These are phyloP conservation scores for Echinosophora koreensis DNA, from an alignment of 306 rosid species.

Conservation along the genomic window DNA sequence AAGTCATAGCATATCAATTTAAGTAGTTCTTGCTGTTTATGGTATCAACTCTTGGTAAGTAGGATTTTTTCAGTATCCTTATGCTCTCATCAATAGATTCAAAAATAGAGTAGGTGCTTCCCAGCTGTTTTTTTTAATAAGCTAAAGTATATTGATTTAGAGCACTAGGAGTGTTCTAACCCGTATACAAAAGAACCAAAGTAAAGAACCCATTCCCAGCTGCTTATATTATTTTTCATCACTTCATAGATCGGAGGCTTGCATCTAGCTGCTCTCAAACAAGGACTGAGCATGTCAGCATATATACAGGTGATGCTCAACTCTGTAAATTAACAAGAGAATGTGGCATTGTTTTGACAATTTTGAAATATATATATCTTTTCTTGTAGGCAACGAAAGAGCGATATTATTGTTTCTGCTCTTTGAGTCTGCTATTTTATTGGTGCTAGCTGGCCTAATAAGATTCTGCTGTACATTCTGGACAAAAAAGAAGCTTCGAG, in stretches of 20 bases:
- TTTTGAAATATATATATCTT: neutral
- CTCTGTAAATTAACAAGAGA: neutral
- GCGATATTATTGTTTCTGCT: slow-evolving; percentile 63
- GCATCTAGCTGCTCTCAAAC: slow-evolving; percentile 65
- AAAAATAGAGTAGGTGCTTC: too few relatives aligned
- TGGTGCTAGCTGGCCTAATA: slow-evolving; percentile 49
- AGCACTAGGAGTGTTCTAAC: too few relatives aligned
- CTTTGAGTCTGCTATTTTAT: slow-evolving; percentile 51
- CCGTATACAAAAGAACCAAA: too few relatives aligned
- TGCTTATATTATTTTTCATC: neutral
- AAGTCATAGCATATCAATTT: neutral
- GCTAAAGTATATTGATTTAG: too few relatives aligned
- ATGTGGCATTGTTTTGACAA: neutral
- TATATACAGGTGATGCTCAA: slow-evolving; percentile 60
- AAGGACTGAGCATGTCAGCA: slow-evolving; percentile 53
- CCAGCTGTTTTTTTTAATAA: too few relatives aligned
- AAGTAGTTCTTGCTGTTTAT: neutral
- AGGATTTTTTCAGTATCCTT: neutral
- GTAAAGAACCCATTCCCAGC: too few relatives aligned
- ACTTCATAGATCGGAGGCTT: slow-evolving; percentile 54
- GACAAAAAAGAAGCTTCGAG: slow-evolving; percentile 65
- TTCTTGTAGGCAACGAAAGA: slow-evolving; percentile 55
- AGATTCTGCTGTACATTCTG: slow-evolving; percentile 68
- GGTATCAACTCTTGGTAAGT: neutral
- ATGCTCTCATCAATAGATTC: too few relatives aligned